phyloP scores from a whole-genome alignment of 2,329 filamentous ascomycete species.

The Tolypocladium nubicola region DNA sequence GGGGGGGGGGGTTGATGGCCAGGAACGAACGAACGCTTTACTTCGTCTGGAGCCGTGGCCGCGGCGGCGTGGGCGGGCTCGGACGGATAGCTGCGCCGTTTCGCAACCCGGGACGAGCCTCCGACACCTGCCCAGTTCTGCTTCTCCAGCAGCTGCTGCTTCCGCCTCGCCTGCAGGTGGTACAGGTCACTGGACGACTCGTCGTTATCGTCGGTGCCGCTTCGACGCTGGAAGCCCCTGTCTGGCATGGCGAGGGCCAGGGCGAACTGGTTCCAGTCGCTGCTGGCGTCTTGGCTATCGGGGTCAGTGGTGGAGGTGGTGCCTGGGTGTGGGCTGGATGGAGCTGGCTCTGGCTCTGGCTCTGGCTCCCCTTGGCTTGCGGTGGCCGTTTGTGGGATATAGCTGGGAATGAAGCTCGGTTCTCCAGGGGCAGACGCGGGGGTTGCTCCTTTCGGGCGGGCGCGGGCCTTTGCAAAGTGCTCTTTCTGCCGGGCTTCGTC shows the following conservation, averaged over 20 bases:
- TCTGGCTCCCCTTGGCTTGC: background rate
- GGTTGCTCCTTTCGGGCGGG: background rate
- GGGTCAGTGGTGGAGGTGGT: background rate
- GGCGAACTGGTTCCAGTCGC: background rate
- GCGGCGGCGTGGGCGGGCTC: too few species aligned
- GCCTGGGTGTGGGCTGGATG: background rate
- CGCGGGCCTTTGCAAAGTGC: conserved; percentile 26
- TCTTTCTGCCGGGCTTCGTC: conserved; percentile 24
- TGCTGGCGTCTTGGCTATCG: background rate
- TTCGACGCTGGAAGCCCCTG: background rate
- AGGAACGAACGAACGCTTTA: too few species aligned
- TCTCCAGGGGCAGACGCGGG: background rate
- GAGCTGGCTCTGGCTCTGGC: background rate
- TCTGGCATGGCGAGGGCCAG: background rate
- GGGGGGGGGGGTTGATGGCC: too few species aligned
- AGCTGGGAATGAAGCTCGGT: conserved; percentile 15
- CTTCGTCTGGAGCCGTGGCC: too few species aligned
- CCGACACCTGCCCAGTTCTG: too few species aligned
- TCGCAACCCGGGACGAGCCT: too few species aligned
- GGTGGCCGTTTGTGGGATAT: conserved; percentile 6
- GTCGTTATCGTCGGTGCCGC: background rate
- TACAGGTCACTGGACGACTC: too few species aligned
- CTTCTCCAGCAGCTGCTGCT: too few species aligned
- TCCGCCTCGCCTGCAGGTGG: too few species aligned
- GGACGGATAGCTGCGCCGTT: too few species aligned